Conservation (phyloP, 306 rosid species). For the Lagenaria siceraria region DNA sequence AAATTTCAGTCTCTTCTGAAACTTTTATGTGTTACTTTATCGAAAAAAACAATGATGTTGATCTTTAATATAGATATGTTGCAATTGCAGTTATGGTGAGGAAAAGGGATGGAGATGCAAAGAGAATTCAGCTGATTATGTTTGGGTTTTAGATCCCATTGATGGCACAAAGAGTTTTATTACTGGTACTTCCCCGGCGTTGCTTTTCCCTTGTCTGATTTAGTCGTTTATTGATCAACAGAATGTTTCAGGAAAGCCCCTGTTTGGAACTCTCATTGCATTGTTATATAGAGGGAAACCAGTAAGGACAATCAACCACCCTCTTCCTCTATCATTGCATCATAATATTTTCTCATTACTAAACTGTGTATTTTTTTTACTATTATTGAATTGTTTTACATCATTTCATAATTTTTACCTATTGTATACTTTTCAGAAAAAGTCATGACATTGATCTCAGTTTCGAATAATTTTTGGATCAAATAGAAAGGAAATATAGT, state of each 20-base stretch:
- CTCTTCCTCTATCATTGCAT: background rate
- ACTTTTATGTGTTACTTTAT: background rate
- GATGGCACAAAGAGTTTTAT: conserved; percentile 95
- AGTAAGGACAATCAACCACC: conserved; percentile 35
- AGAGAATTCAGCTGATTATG: conserved; percentile 55
- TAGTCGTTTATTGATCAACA: background rate
- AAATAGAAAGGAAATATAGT: background rate
- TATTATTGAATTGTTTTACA: background rate
- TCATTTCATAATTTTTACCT: background rate
- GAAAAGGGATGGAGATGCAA: conserved; percentile 90
- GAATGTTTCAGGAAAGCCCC: conserved; percentile 63
- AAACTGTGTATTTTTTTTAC: background rate
- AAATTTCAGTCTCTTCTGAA: background rate
- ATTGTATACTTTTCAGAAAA: background rate
- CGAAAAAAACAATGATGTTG: background rate
- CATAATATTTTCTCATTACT: background rate
- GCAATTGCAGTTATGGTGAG: conserved; percentile 67
- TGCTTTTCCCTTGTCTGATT: background rate
- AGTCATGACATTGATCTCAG: background rate
- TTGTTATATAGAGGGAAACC: conserved; percentile 62
- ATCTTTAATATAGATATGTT: background rate
- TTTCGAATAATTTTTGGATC: background rate
- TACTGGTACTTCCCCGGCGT: conserved; percentile 41
- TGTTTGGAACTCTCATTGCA: conserved; percentile 89
- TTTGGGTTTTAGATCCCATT: conserved; percentile 94